Evolutionary conservation across 75 land plant species (phyloP).

Genomic region (Larix kaempferi): DNA sequence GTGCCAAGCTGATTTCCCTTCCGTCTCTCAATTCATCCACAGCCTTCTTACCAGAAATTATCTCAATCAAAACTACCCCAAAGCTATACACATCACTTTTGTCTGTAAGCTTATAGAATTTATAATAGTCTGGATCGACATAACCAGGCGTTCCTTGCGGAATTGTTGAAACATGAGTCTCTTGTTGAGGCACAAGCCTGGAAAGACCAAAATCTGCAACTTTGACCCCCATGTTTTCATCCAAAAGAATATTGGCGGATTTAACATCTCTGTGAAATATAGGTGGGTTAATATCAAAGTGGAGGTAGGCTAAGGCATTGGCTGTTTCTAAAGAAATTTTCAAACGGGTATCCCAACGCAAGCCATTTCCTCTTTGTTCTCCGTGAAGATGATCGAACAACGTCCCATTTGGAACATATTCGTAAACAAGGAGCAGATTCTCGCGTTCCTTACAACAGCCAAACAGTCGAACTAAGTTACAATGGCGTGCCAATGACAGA

Average conservation of each 20-base stretch:
- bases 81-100: constrained; percentile 37
- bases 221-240: constrained; percentile 18
- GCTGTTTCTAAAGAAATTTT: constrained; percentile 31
- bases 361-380: background rate
- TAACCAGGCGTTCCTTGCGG: constrained; percentile 33
- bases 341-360: constrained; percentile 23
- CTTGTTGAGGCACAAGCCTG: background rate
- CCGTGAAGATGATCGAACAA: constrained; percentile 32
- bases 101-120: constrained; percentile 24
- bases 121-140: constrained; percentile 24
- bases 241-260: constrained; percentile 39
- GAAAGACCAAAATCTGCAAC: constrained; percentile 37
- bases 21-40: constrained; percentile 9
- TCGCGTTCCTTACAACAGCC: background rate
- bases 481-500: background rate
- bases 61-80: constrained; percentile 31
- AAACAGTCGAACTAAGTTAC: background rate
- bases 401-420: constrained; percentile 34
- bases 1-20: no score
- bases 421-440: constrained; percentile 31
- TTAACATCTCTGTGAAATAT: constrained; percentile 45
- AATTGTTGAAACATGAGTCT: constrained; percentile 18
- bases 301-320: constrained; percentile 32
- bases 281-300: constrained; percentile 11
- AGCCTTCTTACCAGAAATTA: constrained; percentile 15